These are phyloP conservation scores for Chlorella sp. DNA, from an alignment of 139 green algal species.

Conservation along the genomic window DNA sequence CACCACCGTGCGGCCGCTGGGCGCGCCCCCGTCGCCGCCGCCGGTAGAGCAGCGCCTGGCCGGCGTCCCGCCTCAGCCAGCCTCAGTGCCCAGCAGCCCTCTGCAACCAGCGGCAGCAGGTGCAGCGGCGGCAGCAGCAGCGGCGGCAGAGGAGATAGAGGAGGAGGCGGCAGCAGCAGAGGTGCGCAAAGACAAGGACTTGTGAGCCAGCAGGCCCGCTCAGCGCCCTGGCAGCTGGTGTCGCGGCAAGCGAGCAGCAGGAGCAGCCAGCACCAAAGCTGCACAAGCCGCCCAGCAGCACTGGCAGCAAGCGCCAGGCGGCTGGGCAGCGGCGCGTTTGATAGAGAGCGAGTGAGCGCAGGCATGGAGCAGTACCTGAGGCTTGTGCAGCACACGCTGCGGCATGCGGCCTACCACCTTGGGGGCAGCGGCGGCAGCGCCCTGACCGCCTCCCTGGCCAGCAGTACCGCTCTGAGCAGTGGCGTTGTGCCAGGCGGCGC, in stretches of 20 bases:
- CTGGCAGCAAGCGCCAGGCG: neutral
- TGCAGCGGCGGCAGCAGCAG: neutral
- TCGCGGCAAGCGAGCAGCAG: too few relatives aligned
- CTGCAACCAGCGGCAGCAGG: neutral
- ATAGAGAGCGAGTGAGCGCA: neutral
- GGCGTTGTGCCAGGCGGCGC: neutral
- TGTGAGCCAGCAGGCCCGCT: neutral
- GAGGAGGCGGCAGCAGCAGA: neutral
- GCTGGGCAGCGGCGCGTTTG: neutral
- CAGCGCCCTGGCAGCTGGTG: too few relatives aligned
- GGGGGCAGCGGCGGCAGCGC: neutral
- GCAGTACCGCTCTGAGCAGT: neutral
- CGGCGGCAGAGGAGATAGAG: neutral
- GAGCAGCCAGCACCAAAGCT: neutral
- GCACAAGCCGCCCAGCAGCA: neutral
- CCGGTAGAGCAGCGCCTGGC: too few relatives aligned
- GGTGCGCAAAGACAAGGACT: neutral
- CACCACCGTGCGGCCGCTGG: neutral
- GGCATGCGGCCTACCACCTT: neutral
- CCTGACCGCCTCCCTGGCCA: neutral
- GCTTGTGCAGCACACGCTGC: slow-evolving; percentile 5
- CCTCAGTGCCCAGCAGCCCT: too few relatives aligned
- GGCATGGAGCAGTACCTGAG: neutral
- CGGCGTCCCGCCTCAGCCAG: too few relatives aligned
- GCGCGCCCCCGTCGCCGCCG: neutral